Conservation (phyloP, 306 rosid species). For the Medicago arabica region DNA sequence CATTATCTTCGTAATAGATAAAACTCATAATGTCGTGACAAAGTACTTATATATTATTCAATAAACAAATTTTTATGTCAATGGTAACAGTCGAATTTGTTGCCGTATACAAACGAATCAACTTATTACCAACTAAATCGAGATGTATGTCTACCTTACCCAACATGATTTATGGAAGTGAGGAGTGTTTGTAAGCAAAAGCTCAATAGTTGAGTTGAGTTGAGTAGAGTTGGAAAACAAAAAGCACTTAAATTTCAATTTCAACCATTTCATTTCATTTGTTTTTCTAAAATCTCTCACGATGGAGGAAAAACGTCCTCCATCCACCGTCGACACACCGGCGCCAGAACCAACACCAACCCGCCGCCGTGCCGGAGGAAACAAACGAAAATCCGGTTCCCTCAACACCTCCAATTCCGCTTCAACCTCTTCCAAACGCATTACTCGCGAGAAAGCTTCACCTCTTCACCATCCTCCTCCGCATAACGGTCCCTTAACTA, state of each 20-base stretch:
- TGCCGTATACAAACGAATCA: no score
- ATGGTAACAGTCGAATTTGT: no score
- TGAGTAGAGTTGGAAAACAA: neutral
- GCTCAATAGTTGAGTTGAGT: conserved; percentile 5
- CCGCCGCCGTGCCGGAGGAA: conserved; percentile 76
- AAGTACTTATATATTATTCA: no score
- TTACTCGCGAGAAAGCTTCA: conserved; percentile 72
- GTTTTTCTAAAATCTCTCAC: neutral
- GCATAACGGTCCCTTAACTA: conserved; percentile 88
- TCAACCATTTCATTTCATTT: neutral
- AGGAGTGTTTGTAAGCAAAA: neutral
- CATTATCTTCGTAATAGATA: no score
- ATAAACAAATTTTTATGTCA: no score
- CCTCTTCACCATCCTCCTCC: conserved; percentile 58
- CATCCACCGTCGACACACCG: conserved; percentile 57
- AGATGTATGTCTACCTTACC: no score
- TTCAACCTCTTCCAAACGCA: conserved; percentile 78
- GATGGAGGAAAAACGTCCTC: conserved; percentile 87
- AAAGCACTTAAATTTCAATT: neutral
- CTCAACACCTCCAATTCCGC: conserved; percentile 59
- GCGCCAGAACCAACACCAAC: conserved; percentile 65
- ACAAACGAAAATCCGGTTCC: conserved; percentile 65
- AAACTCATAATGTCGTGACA: no score
- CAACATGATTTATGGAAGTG: no score
- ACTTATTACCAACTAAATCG: no score